Percentiles rank a stretch among this genome's conserved stretches.
Conservation (phyloP, 2,329 filamentous ascomycete species). For the Tricladium varicosporioides region DNA sequence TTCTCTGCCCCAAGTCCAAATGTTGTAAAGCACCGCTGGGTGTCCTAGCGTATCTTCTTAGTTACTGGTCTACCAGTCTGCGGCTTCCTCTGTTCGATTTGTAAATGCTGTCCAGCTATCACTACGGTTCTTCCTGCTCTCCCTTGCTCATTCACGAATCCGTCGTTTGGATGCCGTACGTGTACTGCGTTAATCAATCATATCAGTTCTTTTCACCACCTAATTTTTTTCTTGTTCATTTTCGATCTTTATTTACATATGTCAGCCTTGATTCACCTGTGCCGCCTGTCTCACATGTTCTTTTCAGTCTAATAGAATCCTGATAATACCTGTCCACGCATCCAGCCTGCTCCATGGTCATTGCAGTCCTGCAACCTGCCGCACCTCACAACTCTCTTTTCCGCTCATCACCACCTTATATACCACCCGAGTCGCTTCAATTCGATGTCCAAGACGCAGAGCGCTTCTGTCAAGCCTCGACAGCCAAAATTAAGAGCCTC, state of each 20-base stretch:
- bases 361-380: neutral
- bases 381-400: neutral
- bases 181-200: too few species aligned
- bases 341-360: neutral
- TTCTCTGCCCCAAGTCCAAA: neutral
- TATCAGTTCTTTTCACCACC: too few species aligned
- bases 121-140: neutral
- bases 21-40: neutral
- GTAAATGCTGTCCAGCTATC: neutral
- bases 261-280: too few species aligned
- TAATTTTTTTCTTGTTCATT: too few species aligned
- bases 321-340: too few species aligned
- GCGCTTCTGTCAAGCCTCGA: slow-evolving; percentile 32
- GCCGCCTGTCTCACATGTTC: too few species aligned
- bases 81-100: neutral
- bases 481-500: slow-evolving; percentile 46
- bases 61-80: neutral
- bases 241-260: too few species aligned
- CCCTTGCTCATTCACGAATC: neutral
- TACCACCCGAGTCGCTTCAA: neutral
- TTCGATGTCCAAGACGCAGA: slow-evolving; percentile 16
- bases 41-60: neutral
- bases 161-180: too few species aligned
- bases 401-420: neutral
- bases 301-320: too few species aligned